These are phyloP conservation scores for Entoloma clypeatum DNA, from an alignment of 1,284 basidiomycete genomes.

Conservation along the genomic window DNA sequence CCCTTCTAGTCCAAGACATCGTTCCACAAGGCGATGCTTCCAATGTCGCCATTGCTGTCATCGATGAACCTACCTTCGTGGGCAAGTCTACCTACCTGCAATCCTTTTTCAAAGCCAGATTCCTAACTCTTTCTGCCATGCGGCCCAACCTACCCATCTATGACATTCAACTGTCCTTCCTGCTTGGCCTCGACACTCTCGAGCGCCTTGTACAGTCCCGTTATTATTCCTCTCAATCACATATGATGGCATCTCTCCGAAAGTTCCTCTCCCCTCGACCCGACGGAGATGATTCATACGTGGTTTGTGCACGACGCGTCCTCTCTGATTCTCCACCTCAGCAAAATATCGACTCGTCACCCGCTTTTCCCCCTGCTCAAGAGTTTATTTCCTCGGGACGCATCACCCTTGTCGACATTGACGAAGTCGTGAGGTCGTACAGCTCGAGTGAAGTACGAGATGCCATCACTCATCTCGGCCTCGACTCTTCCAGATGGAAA, in stretches of 20 bases:
- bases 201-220: slow-evolving; percentile 77
- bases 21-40: slow-evolving; percentile 14
- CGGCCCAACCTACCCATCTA: slow-evolving; percentile 19
- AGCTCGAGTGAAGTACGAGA: slow-evolving; percentile 76
- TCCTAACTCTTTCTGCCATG: slow-evolving; percentile 24
- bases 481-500: slow-evolving; percentile 29
- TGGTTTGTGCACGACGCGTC: slow-evolving; percentile 69
- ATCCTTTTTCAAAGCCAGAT: slow-evolving; percentile 43
- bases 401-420: slow-evolving; percentile 60
- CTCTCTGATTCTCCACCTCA: slow-evolving; percentile 21
- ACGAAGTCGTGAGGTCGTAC: slow-evolving; percentile 49
- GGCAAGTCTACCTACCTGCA: slow-evolving; percentile 70
- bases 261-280: slow-evolving; percentile 54
- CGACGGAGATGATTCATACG: slow-evolving; percentile 55
- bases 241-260: slow-evolving; percentile 57
- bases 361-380: slow-evolving; percentile 32
- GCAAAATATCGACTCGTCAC: no score
- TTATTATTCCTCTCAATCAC: slow-evolving; percentile 61
- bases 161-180: slow-evolving; percentile 52
- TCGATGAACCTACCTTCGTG: slow-evolving; percentile 88
- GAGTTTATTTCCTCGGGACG: slow-evolving; percentile 51
- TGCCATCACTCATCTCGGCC: slow-evolving; percentile 33
- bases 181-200: slow-evolving; percentile 88
- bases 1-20: slow-evolving; percentile 55
- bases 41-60: slow-evolving; percentile 78